phyloP scores from a whole-genome alignment of 106 monocot species.

The Xerophyta viscosa region DNA sequence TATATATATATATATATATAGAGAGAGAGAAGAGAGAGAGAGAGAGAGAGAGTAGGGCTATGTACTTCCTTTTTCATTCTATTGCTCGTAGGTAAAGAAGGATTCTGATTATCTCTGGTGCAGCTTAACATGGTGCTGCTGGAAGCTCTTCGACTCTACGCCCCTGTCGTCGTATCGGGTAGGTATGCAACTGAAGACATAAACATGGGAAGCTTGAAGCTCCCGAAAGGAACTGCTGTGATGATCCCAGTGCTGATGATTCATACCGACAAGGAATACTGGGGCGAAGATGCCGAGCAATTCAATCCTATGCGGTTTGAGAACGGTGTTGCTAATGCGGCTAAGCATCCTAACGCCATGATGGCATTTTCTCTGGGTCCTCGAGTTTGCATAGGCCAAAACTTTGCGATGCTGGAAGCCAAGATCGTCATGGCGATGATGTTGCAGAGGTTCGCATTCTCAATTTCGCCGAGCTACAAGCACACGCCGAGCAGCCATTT shows the following conservation, averaged over 20 bases:
- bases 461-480: slow-evolving; percentile 31
- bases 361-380: slow-evolving; percentile 52
- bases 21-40: too few relatives aligned
- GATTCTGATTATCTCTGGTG: too few relatives aligned
- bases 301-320: slow-evolving; percentile 58
- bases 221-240: slow-evolving; percentile 28
- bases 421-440: slow-evolving; percentile 52
- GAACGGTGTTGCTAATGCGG: too few relatives aligned
- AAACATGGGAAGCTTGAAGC: slow-evolving; percentile 21
- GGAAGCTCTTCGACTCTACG: too few relatives aligned
- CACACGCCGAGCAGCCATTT: slow-evolving; percentile 33
- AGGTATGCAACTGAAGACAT: slow-evolving; percentile 22
- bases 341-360: slow-evolving; percentile 42
- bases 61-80: too few relatives aligned
- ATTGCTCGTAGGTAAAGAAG: too few relatives aligned
- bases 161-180: slow-evolving; percentile 13
- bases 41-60: too few relatives aligned
- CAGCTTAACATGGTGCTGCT: too few relatives aligned
- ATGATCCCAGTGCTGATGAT: slow-evolving; percentile 28
- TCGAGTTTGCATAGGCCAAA: slow-evolving; percentile 45
- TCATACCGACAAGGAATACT: slow-evolving; percentile 31
- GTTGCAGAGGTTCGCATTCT: slow-evolving; percentile 44
- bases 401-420: slow-evolving; percentile 57
- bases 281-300: slow-evolving; percentile 40
- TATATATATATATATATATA: too few relatives aligned